phyloP scores from a whole-genome alignment of 2,329 filamentous ascomycete genomes.

The Kalaharituber pfeilii region DNA sequence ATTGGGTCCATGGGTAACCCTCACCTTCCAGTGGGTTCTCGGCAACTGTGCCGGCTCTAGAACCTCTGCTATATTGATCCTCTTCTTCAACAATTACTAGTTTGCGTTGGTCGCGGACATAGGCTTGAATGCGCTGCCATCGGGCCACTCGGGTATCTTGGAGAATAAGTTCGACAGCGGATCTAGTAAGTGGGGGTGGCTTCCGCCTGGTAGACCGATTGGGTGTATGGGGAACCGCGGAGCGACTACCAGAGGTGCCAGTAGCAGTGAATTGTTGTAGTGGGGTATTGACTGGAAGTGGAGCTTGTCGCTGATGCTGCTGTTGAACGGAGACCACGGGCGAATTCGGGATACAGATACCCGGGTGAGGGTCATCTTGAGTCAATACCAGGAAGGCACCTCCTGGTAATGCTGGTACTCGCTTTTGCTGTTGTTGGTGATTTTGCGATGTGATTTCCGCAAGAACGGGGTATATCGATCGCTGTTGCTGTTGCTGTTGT shows the following conservation, averaged over 20 bases:
- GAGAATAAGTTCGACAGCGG: conserved; percentile 20
- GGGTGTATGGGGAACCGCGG: conserved; percentile 13
- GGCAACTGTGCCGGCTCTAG: neutral
- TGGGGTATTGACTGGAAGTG: conserved; percentile 19
- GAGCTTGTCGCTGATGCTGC: conserved; percentile 14
- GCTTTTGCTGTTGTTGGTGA: conserved; percentile 7
- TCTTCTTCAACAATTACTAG: neutral
- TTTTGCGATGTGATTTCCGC: conserved; percentile 6
- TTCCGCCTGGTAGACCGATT: conserved; percentile 11
- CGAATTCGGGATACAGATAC: conserved; percentile 13
- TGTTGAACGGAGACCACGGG: conserved; percentile 9
- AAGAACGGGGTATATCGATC: conserved; percentile 9
- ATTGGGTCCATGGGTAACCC: neutral
- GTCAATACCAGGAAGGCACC: conserved; percentile 22
- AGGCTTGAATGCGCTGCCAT: conserved; percentile 22
- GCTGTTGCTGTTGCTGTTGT: conserved; percentile 2
- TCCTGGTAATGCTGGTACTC: conserved; percentile 16
- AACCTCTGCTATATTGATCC: neutral
- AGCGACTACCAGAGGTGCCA: neutral
- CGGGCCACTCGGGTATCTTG: conserved; percentile 21
- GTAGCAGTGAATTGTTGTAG: conserved; percentile 17
- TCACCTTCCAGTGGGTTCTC: neutral
- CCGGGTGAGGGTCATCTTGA: conserved; percentile 20
- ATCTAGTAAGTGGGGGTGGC: conserved; percentile 18
- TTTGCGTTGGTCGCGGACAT: conserved; percentile 20